Evolutionary conservation across 768 basidiomycete species (phyloP).

Genomic region (Boletus fagicola): DNA sequence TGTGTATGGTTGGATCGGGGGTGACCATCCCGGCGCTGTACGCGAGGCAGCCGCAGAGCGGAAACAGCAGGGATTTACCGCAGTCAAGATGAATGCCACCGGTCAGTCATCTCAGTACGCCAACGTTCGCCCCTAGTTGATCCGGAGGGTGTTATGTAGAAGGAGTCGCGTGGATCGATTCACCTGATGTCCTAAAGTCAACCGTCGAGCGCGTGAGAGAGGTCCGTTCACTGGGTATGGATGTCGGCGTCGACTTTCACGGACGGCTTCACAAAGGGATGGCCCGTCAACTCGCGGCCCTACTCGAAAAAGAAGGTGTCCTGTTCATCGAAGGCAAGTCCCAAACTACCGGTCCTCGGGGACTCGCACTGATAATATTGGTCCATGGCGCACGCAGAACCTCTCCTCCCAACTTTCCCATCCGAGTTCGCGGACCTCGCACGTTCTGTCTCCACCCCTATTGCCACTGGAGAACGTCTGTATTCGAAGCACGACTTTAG

Average conservation of each 20-base stretch:
- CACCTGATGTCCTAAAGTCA: conserved; percentile 48
- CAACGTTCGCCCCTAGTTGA: not conserved
- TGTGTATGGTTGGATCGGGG: no score
- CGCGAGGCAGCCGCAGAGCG: conserved; percentile 53
- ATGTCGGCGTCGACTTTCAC: conserved; percentile 70
- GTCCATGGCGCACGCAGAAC: conserved; percentile 36
- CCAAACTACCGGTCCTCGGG: not conserved
- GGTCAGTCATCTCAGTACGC: conserved; percentile 32
- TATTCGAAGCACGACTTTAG: conserved; percentile 62
- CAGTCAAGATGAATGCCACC: conserved; percentile 72
- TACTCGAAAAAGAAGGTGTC: conserved; percentile 57
- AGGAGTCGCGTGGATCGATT: conserved; percentile 57
- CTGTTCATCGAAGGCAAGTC: conserved; percentile 61
- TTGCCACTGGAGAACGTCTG: conserved; percentile 63
- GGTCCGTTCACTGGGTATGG: conserved; percentile 52
- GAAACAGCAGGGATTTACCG: conserved; percentile 62
- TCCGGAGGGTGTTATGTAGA: conserved; percentile 19
- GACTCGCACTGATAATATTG: not conserved
- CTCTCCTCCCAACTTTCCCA: conserved; percentile 57
- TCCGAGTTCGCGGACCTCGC: conserved; percentile 62
- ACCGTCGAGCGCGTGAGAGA: conserved; percentile 53
- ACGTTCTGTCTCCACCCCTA: conserved; percentile 53
- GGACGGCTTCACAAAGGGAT: conserved; percentile 67
- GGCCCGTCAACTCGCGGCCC: conserved; percentile 63
- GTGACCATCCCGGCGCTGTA: no score